These are phyloP conservation scores for Sporothrix inflata DNA, from an alignment of 2,329 filamentous ascomycete species.

Conservation along the genomic window DNA sequence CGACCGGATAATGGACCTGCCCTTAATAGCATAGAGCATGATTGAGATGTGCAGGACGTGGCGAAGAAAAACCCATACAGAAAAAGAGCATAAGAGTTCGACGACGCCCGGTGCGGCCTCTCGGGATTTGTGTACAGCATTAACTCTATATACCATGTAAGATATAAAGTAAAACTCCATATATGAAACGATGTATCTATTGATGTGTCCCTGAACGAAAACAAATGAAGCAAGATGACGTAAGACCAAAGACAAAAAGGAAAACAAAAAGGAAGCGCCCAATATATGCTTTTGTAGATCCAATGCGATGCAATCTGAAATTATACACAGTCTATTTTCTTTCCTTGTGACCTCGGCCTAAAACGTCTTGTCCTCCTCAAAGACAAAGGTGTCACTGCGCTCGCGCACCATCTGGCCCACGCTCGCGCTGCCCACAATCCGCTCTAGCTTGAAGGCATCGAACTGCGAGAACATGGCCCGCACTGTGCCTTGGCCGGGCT, in stretches of 20 bases:
- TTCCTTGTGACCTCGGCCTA: background rate
- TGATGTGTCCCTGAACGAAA: background rate
- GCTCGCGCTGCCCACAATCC: slow-evolving; percentile 80
- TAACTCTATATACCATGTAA: slow-evolving; percentile 27
- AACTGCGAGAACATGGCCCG: slow-evolving; percentile 79
- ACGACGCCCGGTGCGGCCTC: slow-evolving; percentile 13
- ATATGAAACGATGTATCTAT: background rate
- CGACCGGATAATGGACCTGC: background rate
- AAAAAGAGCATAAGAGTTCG: background rate
- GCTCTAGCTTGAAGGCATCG: slow-evolving; percentile 86
- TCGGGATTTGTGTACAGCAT: slow-evolving; percentile 29
- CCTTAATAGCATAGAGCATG: background rate
- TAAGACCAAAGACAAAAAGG: background rate
- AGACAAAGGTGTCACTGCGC: slow-evolving; percentile 90
- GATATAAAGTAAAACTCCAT: slow-evolving; percentile 25
- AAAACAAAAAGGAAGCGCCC: background rate
- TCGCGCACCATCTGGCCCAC: slow-evolving; percentile 83
- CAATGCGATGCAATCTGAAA: background rate
- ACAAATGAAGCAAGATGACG: background rate
- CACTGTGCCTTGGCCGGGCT: slow-evolving; percentile 62
- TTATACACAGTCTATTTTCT: background rate
- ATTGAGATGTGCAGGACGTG: no score
- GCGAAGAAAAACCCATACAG: background rate
- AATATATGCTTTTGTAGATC: slow-evolving; percentile 27
- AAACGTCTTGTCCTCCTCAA: slow-evolving; percentile 61